These are phyloP conservation scores for Oryza rufipogon DNA, from an alignment of 176 grass and related monocot species.

Conservation along the genomic window DNA sequence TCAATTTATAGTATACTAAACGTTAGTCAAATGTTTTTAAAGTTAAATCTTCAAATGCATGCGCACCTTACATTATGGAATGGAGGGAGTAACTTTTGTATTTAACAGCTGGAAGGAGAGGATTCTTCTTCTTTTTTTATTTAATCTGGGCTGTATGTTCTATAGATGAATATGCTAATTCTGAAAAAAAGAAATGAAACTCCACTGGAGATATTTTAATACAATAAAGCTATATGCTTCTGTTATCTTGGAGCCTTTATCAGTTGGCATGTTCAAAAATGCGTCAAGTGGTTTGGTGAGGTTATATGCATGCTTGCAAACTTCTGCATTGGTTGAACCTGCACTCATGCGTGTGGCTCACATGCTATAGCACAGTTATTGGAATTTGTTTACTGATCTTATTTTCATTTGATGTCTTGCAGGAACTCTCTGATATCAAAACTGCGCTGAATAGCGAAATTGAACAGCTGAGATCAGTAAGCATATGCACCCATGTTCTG, in stretches of 20 bases:
- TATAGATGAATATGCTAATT: constrained; percentile 8
- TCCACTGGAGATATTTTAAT: background rate
- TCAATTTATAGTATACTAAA: too few species aligned
- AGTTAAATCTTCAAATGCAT: too few species aligned
- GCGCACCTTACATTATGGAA: too few species aligned
- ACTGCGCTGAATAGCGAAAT: constrained; percentile 72
- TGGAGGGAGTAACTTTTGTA: background rate
- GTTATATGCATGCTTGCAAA: background rate
- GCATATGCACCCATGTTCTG: constrained; percentile 20
- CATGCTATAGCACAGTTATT: background rate
- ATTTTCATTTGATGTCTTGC: constrained; percentile 45
- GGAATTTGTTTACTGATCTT: background rate
- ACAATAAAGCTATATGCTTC: background rate
- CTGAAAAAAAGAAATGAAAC: background rate
- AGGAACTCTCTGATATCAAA: constrained; percentile 95
- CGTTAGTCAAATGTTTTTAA: too few species aligned
- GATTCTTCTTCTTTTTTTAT: background rate
- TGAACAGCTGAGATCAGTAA: constrained; percentile 82
- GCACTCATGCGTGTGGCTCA: background rate
- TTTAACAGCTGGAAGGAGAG: background rate
- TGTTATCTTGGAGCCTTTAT: background rate
- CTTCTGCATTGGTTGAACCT: background rate
- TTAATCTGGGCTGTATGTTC: background rate
- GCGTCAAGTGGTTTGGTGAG: background rate
- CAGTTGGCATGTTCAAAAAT: background rate